These are phyloP conservation scores for Botrytis deweyae DNA, from an alignment of 2,329 filamentous ascomycete species.

Conservation along the genomic window DNA sequence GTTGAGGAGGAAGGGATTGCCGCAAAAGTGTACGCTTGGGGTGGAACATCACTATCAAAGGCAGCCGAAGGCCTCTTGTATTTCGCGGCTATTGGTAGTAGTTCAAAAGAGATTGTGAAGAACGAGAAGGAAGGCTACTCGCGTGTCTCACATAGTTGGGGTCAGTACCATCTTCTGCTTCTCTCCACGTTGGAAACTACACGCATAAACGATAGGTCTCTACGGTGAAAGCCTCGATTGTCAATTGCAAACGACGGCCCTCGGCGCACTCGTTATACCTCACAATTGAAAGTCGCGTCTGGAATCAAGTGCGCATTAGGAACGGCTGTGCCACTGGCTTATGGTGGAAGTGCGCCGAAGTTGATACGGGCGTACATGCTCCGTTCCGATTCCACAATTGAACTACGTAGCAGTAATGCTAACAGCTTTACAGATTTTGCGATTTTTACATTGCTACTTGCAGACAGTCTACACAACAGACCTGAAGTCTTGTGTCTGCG, in stretches of 20 bases:
- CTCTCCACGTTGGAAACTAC: neutral
- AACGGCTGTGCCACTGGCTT: neutral
- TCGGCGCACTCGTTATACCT: neutral
- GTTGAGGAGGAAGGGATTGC: no score
- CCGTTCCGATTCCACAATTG: neutral
- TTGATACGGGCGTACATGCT: neutral
- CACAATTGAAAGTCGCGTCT: neutral
- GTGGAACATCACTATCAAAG: neutral
- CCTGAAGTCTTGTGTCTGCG: neutral
- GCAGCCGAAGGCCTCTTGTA: neutral
- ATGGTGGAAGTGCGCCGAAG: no score
- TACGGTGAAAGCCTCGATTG: neutral
- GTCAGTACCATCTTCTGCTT: neutral
- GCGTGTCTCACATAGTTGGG: no score
- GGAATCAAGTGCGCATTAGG: neutral
- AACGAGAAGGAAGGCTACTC: no score
- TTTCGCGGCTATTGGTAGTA: no score
- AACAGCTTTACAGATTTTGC: neutral
- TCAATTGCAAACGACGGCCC: neutral
- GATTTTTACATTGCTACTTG: neutral
- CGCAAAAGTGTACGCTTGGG: neutral
- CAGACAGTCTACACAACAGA: neutral
- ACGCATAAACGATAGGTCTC: no score
- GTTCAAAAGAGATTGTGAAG: accelerated
- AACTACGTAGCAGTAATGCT: neutral